A percentile compares a stretch with the other conserved stretches of the same genome.
phyloP scores from a whole-genome alignment of 2,329 filamentous ascomycete species.

The Septoria linicola region DNA sequence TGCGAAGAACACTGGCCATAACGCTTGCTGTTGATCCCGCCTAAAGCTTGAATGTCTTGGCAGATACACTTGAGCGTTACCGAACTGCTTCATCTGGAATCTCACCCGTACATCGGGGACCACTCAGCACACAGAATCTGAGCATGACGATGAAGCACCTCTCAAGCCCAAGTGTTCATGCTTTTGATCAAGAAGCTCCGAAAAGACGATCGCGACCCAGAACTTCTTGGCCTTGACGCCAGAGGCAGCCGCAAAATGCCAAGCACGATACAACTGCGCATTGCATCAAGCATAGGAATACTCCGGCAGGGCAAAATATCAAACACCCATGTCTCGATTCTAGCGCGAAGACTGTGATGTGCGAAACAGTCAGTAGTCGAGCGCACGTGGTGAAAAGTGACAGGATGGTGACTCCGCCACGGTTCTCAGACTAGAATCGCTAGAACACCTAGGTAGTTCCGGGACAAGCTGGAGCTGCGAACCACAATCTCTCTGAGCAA shows the following conservation, averaged over 20 bases:
- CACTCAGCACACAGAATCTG: not conserved
- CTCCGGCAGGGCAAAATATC: not conserved
- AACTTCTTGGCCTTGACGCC: not conserved
- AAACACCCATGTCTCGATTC: not conserved
- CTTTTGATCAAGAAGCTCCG: not conserved
- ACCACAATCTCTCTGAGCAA: slow-evolving; percentile 2
- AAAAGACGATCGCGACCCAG: not conserved
- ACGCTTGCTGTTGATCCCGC: not conserved
- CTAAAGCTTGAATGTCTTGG: slow-evolving; percentile 11
- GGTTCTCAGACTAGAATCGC: not conserved
- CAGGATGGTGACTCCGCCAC: not conserved
- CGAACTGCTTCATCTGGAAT: slow-evolving; percentile 7
- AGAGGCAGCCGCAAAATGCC: not conserved
- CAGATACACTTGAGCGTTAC: not conserved
- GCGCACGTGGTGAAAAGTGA: slow-evolving; percentile 1
- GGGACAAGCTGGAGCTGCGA: slow-evolving; percentile 6
- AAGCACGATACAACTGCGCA: not conserved
- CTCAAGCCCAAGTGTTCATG: not conserved
- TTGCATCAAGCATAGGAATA: not conserved
- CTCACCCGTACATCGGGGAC: slow-evolving; percentile 1
- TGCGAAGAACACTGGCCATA: slow-evolving; percentile 5
- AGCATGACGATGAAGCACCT: slow-evolving; percentile 1
- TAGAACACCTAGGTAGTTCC: not conserved
- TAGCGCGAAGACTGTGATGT: slow-evolving; percentile 1
- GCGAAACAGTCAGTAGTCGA: not conserved